phyloP scores from a whole-genome alignment of 345 rosid species.

The Salix caprea region DNA sequence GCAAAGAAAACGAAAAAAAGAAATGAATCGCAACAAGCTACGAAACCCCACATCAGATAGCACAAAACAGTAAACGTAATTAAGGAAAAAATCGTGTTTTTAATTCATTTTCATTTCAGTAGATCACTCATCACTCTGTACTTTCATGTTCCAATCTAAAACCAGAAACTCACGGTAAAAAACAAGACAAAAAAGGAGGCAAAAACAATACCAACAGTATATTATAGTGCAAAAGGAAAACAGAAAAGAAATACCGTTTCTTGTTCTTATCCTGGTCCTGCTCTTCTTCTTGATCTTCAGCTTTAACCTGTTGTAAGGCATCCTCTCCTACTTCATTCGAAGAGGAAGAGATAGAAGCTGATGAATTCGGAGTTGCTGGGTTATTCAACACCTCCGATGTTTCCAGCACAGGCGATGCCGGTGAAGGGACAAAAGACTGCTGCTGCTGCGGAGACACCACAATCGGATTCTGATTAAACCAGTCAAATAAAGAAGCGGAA shows the following conservation, averaged over 20 bases:
- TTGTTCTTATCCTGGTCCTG: conserved; percentile 59
- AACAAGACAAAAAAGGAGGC: background rate
- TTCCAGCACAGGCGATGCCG: conserved; percentile 42
- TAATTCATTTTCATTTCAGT: background rate
- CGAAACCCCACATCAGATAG: background rate
- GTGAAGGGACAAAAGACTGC: conserved; percentile 29
- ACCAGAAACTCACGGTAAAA: background rate
- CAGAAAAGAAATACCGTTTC: conserved; percentile 45
- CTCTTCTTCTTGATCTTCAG: conserved; percentile 30
- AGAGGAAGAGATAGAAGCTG: conserved; percentile 63
- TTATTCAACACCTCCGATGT: conserved; percentile 72
- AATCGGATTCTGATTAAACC: conserved; percentile 28
- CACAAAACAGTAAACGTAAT: background rate
- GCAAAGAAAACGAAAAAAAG: too few relatives aligned
- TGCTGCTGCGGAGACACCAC: conserved; percentile 18
- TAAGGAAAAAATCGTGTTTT: background rate
- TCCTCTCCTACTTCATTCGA: conserved; percentile 63
- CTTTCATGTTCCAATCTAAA: background rate
- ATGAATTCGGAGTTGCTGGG: conserved; percentile 83
- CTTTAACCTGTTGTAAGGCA: conserved; percentile 5
- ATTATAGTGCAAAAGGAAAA: background rate
- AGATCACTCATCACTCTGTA: background rate
- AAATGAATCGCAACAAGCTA: too few relatives aligned
- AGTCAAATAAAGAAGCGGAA: conserved; percentile 50
- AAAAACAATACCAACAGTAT: background rate